Evolutionary conservation across 2,329 filamentous ascomycete genomes (phyloP).

Genomic region (Fusarium dimerum): DNA sequence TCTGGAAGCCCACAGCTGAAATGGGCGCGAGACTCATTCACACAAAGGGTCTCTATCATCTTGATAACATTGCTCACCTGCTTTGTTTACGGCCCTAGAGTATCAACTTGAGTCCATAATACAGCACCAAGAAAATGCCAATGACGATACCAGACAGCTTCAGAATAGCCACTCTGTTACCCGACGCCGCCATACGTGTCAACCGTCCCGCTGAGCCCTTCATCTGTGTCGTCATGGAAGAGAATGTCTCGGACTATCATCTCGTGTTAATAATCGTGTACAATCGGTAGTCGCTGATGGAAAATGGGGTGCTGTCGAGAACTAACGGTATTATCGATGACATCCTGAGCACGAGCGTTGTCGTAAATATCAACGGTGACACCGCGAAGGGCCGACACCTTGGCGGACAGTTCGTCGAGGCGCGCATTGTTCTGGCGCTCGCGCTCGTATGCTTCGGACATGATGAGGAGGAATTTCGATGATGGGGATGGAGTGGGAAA

Average conservation of each 20-base stretch:
- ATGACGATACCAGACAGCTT: conserved; percentile 86
- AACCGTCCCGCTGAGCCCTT: conserved; percentile 82
- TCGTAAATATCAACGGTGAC: conserved; percentile 99
- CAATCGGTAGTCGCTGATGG: neutral
- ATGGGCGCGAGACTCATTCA: too few species aligned
- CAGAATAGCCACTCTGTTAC: conserved; percentile 87
- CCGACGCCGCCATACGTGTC: conserved; percentile 85
- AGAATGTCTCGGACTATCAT: conserved; percentile 81
- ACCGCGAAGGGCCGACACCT: conserved; percentile 88
- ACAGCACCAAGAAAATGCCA: conserved; percentile 71
- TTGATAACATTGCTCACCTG: neutral
- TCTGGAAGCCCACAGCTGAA: too few species aligned
- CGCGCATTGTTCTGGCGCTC: conserved; percentile 93
- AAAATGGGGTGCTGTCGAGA: neutral
- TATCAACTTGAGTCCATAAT: conserved; percentile 68
- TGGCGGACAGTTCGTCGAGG: conserved; percentile 84
- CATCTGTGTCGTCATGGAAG: conserved; percentile 77
- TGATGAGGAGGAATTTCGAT: conserved; percentile 33
- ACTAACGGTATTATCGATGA: conserved; percentile 83
- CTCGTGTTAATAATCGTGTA: conserved; percentile 7
- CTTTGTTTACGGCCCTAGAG: conserved; percentile 41
- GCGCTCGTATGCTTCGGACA: conserved; percentile 78
- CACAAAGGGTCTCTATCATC: too few species aligned
- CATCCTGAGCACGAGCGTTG: conserved; percentile 82
- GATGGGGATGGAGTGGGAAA: neutral